Percentiles rank a stretch among this genome's conserved stretches.
Evolutionary conservation across 352 stramenopile genomes (phyloP).

Genomic region (Phytophthora tubulina): DNA sequence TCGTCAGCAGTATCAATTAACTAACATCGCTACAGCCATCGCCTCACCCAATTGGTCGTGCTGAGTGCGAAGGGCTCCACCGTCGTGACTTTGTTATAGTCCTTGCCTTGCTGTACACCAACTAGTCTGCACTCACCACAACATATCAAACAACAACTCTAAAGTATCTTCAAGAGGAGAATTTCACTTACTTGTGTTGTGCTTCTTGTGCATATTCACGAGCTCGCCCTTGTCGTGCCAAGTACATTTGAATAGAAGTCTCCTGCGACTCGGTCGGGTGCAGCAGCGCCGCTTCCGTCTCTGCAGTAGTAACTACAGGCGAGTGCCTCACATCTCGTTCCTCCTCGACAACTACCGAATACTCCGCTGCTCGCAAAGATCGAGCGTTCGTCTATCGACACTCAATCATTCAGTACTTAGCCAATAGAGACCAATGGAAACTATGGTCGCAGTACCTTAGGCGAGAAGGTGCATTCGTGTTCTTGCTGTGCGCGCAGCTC

Average conservation of each 20-base stretch:
- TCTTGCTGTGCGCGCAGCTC: slow-evolving; percentile 54
- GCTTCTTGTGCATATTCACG: slow-evolving; percentile 50
- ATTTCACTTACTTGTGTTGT: slow-evolving; percentile 49
- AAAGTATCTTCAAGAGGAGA: not conserved
- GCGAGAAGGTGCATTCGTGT: slow-evolving; percentile 68
- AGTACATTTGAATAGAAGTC: slow-evolving; percentile 65
- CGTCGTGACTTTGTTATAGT: slow-evolving; percentile 65
- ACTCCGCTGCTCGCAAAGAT: slow-evolving; percentile 12
- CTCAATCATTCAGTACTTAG: not conserved
- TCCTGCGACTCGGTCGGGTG: slow-evolving; percentile 69
- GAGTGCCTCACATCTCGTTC: slow-evolving; percentile 8
- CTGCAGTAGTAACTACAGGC: slow-evolving; percentile 1
- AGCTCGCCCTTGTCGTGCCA: slow-evolving; percentile 64
- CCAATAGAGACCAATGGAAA: not conserved
- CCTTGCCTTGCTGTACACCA: slow-evolving; percentile 48
- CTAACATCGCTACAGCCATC: not conserved
- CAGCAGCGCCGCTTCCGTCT: slow-evolving; percentile 33
- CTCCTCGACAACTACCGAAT: slow-evolving; percentile 18
- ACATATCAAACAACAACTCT: not conserved
- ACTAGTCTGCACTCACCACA: slow-evolving; percentile 35
- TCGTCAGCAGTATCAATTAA: not conserved
- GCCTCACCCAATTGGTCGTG: slow-evolving; percentile 59
- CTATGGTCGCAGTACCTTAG: slow-evolving; percentile 45
- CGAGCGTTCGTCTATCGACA: slow-evolving; percentile 23
- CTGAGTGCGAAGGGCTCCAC: slow-evolving; percentile 71